Evolutionary conservation across 73 alveolate genomes (phyloP).

Genomic region (Symbiodinium pilosum): DNA sequence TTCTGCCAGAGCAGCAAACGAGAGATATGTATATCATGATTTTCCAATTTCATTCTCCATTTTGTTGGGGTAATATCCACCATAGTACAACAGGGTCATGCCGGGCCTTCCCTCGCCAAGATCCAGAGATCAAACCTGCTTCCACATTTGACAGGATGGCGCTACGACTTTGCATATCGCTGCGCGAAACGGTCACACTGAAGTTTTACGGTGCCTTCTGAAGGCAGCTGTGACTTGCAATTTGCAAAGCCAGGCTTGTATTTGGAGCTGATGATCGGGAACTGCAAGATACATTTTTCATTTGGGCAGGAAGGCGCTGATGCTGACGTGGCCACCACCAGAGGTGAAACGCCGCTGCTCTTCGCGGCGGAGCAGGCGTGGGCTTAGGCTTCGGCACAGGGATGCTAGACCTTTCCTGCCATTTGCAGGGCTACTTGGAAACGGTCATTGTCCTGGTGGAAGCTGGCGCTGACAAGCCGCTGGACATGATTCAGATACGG

Average conservation of each 20-base stretch:
- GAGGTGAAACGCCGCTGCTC: neutral
- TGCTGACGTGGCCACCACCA: conserved; percentile 1
- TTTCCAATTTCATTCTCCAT: too few relatives aligned
- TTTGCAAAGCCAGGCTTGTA: too few relatives aligned
- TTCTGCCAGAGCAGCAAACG: too few relatives aligned
- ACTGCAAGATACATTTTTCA: too few relatives aligned
- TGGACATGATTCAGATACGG: neutral
- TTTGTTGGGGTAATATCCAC: too few relatives aligned
- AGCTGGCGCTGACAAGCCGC: conserved; percentile 5
- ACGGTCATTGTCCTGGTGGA: conserved; percentile 2
- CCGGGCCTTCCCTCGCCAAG: too few relatives aligned
- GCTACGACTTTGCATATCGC: neutral
- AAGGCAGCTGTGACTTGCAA: neutral
- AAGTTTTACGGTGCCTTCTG: neutral
- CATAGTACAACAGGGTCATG: too few relatives aligned
- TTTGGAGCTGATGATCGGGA: too few relatives aligned
- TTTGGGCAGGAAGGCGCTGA: neutral
- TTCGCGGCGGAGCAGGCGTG: neutral
- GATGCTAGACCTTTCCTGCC: neutral
- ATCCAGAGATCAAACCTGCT: too few relatives aligned
- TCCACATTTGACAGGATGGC: neutral
- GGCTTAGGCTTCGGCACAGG: neutral
- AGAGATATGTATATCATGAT: too few relatives aligned
- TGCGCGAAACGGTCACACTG: neutral
- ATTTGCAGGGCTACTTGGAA: conserved; percentile 6